Percentiles rank a stretch among this genome's conserved stretches.
phyloP scores from a whole-genome alignment of 345 rosid species.

The Schrenkiella parvula region DNA sequence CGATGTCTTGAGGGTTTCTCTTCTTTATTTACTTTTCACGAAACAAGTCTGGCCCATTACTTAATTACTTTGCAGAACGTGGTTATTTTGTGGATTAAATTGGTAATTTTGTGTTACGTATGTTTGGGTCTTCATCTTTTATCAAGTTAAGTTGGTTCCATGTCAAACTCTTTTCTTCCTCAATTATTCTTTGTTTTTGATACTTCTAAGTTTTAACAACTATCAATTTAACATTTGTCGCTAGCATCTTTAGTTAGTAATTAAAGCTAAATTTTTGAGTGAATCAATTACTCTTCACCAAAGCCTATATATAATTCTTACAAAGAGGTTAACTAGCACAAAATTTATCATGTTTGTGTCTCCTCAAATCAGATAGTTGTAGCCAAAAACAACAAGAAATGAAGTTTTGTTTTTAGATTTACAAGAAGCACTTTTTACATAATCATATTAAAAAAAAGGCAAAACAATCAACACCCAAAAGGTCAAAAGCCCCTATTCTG shows the following conservation, averaged over 20 bases:
- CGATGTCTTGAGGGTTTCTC: neutral
- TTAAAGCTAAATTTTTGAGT: too few species aligned
- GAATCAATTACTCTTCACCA: neutral
- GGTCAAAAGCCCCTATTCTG: conserved; percentile 4
- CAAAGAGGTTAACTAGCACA: neutral
- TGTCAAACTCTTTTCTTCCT: neutral
- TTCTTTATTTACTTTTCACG: neutral
- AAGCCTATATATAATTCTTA: neutral
- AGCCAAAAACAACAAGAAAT: neutral
- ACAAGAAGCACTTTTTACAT: conserved; percentile 12
- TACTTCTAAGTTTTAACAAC: too few species aligned
- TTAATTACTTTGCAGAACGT: neutral
- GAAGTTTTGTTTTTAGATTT: neutral
- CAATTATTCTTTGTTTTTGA: too few species aligned
- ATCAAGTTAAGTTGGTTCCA: neutral
- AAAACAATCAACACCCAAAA: conserved; percentile 18
- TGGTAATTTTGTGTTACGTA: neutral
- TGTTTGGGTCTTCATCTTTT: neutral
- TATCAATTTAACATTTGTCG: too few species aligned
- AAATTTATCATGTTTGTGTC: neutral
- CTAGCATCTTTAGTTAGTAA: too few species aligned
- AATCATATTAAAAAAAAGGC: neutral
- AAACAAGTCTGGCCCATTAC: conserved; percentile 4
- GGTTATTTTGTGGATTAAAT: neutral
- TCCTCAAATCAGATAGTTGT: neutral